Evolutionary conservation across 169 alveolate genomes (phyloP).

Genomic region (Eimeria acervulina): DNA sequence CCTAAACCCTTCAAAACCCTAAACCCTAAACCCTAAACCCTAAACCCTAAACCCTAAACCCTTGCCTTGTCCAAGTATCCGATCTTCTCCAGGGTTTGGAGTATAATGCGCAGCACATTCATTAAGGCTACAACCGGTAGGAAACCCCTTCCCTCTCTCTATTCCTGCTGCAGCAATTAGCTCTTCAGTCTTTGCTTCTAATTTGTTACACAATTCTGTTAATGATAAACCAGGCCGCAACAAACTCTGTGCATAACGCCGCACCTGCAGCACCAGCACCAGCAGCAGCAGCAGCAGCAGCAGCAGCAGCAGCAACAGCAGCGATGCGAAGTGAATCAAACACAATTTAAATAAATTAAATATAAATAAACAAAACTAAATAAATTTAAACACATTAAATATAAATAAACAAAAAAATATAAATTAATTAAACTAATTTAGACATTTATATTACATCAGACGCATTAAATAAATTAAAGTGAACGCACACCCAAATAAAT

Average conservation of each 20-base stretch:
- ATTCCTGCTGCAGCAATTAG: conserved; percentile 97
- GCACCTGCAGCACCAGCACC: conserved; percentile 63
- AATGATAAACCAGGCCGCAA: conserved; percentile 93
- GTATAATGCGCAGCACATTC: conserved; percentile 99
- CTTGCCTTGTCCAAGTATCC: conserved; percentile 72
- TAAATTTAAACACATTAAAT: too few relatives aligned
- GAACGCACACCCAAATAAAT: too few relatives aligned
- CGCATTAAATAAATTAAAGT: too few relatives aligned
- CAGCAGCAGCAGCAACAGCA: too few relatives aligned
- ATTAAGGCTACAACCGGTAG: conserved; percentile 99
- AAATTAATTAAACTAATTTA: too few relatives aligned
- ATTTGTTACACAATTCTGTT: conserved; percentile 97
- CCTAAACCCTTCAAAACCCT: not conserved
- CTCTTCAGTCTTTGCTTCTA: conserved; percentile 97
- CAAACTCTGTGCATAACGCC: conserved; percentile 98
- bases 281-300: not conserved
- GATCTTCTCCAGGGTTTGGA: conserved; percentile 95
- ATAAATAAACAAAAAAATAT: not conserved
- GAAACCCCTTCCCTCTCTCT: conserved; percentile 99
- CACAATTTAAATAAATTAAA: too few relatives aligned
- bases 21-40: not conserved
- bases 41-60: conserved; percentile 33
- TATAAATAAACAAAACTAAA: too few relatives aligned
- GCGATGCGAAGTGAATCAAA: too few relatives aligned
- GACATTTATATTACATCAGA: too few relatives aligned